Evolutionary conservation across 331 rosid species (phyloP).

Genomic region (Quercus lobata): DNA sequence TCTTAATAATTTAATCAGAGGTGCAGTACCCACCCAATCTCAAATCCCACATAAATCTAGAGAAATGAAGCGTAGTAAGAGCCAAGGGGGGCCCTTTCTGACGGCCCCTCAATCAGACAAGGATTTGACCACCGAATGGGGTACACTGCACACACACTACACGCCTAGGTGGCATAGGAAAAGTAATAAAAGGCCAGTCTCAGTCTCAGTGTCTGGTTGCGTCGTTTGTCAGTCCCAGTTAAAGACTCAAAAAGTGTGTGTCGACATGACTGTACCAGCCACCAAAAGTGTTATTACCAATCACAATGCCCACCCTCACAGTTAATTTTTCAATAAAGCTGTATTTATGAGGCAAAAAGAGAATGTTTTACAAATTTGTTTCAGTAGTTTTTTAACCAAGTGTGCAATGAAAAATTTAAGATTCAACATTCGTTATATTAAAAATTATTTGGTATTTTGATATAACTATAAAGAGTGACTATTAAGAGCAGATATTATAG

Average conservation of each 20-base stretch:
- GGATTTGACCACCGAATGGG: constrained; percentile 46
- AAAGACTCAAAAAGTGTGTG: constrained; percentile 13
- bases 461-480: accelerated
- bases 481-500: accelerated
- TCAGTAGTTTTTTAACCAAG: no score
- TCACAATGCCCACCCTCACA: no score
- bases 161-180: constrained; percentile 33
- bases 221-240: constrained; percentile 42
- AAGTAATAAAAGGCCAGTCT: neutral
- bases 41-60: neutral
- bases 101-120: constrained; percentile 42
- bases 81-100: constrained; percentile 17
- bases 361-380: no score
- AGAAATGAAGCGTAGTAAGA: neutral
- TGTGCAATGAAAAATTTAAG: no score
- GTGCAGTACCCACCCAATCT: no score
- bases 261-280: constrained; percentile 24
- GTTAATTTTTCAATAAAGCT: no score
- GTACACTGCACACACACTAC: constrained; percentile 37
- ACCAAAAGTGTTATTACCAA: neutral
- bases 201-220: constrained; percentile 53
- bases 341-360: no score
- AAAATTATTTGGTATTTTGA: no score
- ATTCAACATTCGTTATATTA: no score
- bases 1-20: no score